These are phyloP conservation scores for Trichoderma endophyticum DNA, from an alignment of 2,329 filamentous ascomycete species.

Conservation along the genomic window DNA sequence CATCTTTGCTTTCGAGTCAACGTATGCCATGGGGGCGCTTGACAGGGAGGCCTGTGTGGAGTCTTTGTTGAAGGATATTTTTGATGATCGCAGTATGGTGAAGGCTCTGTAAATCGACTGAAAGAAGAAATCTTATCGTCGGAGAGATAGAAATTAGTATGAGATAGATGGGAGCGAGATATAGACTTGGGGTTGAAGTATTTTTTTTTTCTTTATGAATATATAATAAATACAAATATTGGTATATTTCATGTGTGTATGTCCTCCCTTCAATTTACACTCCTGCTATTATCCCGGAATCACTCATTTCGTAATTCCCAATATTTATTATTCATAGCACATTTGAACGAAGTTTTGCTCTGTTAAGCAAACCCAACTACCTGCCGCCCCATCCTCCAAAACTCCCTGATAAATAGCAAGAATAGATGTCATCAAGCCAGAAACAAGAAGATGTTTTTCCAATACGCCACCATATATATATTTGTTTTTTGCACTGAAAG, in stretches of 20 bases:
- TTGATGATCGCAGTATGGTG: constrained; percentile 71
- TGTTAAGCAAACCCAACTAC: neutral
- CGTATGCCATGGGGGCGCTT: constrained; percentile 74
- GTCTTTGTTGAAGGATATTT: constrained; percentile 68
- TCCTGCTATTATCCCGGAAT: neutral
- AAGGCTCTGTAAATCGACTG: constrained; percentile 48
- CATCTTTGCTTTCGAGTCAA: constrained; percentile 89
- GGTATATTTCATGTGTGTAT: neutral
- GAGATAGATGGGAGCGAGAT: neutral
- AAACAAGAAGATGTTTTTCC: neutral
- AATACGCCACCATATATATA: neutral
- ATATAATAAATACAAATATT: neutral
- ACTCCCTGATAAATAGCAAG: neutral
- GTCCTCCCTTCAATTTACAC: neutral
- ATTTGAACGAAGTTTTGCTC: neutral
- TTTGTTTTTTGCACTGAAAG: neutral
- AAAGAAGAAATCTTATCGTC: neutral
- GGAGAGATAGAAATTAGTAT: neutral
- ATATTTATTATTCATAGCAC: neutral
- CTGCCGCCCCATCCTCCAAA: neutral
- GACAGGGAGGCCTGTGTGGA: constrained; percentile 64
- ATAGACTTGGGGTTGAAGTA: neutral
- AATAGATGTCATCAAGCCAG: neutral
- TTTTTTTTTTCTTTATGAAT: neutral
- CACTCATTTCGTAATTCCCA: neutral